These are phyloP conservation scores for Amanita inopinata DNA, from an alignment of 768 basidiomycete genomes.

Conservation along the genomic window DNA sequence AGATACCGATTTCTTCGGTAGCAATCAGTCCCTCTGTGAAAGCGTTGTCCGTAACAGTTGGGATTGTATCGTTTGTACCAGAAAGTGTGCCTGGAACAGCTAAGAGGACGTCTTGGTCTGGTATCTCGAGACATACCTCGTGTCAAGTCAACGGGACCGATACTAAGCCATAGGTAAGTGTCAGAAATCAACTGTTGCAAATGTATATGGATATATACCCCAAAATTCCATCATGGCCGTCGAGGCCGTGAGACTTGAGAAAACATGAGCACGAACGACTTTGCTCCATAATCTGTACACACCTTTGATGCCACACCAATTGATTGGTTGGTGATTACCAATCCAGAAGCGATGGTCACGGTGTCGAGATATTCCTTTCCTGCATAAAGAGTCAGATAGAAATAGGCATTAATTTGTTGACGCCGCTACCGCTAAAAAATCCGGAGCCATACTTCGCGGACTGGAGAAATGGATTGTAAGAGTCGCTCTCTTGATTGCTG, in stretches of 20 bases:
- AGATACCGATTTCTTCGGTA: slow-evolving; percentile 36
- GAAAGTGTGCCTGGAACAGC: slow-evolving; percentile 22
- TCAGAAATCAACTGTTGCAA: not conserved
- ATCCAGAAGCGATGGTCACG: slow-evolving; percentile 39
- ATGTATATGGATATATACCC: slow-evolving; percentile 30
- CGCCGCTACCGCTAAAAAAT: slow-evolving; percentile 39
- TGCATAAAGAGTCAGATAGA: slow-evolving; percentile 8
- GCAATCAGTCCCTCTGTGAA: slow-evolving; percentile 30
- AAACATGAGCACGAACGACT: not conserved
- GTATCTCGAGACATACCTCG: slow-evolving; percentile 19
- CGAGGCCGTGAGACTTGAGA: slow-evolving; percentile 29
- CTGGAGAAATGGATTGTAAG: slow-evolving; percentile 18
- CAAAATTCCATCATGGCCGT: slow-evolving; percentile 52
- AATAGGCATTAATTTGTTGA: not conserved
- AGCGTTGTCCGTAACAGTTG: slow-evolving; percentile 51
- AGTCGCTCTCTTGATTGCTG: not conserved
- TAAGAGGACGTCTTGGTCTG: not conserved
- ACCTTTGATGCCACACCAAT: slow-evolving; percentile 51
- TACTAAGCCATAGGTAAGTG: slow-evolving; percentile 26
- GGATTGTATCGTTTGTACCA: slow-evolving; percentile 23
- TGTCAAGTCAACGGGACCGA: slow-evolving; percentile 53
- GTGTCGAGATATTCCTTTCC: slow-evolving; percentile 41
- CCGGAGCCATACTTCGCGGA: slow-evolving; percentile 53
- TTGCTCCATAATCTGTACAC: not conserved
- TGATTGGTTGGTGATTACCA: slow-evolving; percentile 45